Conservation (phyloP, 1,284 basidiomycete species). For the Ganoderma meredithae region DNA sequence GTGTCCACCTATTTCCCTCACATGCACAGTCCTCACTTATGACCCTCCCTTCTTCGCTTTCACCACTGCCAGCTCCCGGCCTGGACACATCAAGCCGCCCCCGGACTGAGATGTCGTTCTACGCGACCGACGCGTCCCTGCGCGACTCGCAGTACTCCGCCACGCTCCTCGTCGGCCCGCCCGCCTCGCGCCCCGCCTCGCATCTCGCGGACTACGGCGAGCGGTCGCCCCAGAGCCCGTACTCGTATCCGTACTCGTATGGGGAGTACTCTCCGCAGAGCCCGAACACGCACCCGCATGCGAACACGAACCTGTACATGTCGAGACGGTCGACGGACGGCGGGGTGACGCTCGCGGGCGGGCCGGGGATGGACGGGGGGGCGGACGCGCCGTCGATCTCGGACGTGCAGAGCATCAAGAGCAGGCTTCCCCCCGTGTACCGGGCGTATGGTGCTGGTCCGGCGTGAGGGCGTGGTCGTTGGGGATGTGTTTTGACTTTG, state of each 20-base stretch:
- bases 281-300: not conserved
- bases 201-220: not conserved
- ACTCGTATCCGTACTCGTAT: no score
- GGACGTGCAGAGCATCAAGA: conserved; percentile 2
- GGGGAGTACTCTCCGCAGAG: not conserved
- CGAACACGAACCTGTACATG: no score
- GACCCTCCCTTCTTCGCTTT: no score
- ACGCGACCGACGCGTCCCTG: not conserved
- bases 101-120: no score
- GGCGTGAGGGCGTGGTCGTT: not conserved
- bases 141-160: not conserved
- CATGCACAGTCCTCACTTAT: no score
- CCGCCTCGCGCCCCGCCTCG: not conserved
- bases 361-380: not conserved
- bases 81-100: no score
- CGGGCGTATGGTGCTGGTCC: not conserved
- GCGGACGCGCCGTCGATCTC: conserved; percentile 1
- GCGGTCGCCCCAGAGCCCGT: no score
- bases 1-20: not conserved
- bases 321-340: not conserved
- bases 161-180: not conserved
- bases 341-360: not conserved
- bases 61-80: no score
- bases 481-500: no score
- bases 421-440: conserved; percentile 4